Conservation (phyloP, 805 yeast genomes). For the Lachancea dasiensis region DNA sequence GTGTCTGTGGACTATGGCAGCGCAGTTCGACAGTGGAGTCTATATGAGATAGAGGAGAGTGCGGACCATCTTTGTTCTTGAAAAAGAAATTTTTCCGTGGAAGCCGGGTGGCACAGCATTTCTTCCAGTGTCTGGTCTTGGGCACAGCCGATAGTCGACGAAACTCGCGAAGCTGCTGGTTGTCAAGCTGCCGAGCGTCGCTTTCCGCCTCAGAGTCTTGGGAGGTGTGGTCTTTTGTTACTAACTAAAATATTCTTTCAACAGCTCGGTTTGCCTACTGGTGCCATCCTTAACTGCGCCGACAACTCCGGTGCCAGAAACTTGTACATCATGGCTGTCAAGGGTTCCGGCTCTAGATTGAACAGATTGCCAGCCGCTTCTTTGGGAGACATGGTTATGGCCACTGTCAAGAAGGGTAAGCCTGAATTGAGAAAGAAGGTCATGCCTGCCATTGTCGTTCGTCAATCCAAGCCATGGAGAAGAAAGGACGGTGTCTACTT, state of each 20-base stretch:
- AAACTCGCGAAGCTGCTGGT: too few species aligned
- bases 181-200: too few species aligned
- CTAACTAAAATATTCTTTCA: conserved; percentile 16
- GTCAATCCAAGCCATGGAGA: conserved; percentile 99
- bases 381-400: conserved; percentile 99
- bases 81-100: too few species aligned
- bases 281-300: conserved; percentile 99
- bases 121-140: too few species aligned
- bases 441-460: conserved; percentile 99
- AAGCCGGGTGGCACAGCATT: too few species aligned
- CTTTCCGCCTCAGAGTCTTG: too few species aligned
- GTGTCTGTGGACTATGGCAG: too few species aligned
- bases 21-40: too few species aligned
- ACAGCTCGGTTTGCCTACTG: conserved; percentile 97
- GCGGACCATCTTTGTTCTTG: too few species aligned
- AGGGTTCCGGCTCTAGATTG: conserved; percentile 99
- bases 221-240: too few species aligned
- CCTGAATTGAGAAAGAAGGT: conserved; percentile 99
- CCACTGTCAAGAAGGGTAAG: conserved; percentile 99
- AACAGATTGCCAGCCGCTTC: conserved; percentile 99
- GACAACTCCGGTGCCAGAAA: conserved; percentile 99
- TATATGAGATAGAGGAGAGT: too few species aligned
- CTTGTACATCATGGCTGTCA: conserved; percentile 97
- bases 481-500: conserved; percentile 99
- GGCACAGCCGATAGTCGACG: too few species aligned